Evolutionary conservation across 2,329 filamentous ascomycete species (phyloP).

Genomic region (Ophiostoma montium): DNA sequence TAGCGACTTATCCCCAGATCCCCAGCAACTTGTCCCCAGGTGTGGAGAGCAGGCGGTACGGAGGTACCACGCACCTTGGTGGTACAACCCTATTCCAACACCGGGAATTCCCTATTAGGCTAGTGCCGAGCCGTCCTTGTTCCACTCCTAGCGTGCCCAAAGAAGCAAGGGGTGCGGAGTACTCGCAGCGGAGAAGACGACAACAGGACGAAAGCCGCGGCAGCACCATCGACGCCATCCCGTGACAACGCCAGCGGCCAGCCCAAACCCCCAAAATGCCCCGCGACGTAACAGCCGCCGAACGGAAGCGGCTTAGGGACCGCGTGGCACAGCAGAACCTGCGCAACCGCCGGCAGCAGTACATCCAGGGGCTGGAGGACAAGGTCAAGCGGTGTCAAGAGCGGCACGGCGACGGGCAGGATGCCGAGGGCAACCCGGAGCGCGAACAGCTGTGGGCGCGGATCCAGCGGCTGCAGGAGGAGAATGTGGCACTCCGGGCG

Average conservation of each 20-base stretch:
- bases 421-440: neutral
- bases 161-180: too few relatives aligned
- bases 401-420: neutral
- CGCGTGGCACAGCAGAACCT: constrained; percentile 8
- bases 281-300: neutral
- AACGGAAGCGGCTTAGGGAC: constrained; percentile 6
- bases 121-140: too few relatives aligned
- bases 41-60: too few relatives aligned
- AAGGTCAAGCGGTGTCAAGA: constrained; percentile 4
- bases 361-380: constrained; percentile 4
- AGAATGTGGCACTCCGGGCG: constrained; percentile 1
- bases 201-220: too few relatives aligned
- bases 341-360: constrained; percentile 4
- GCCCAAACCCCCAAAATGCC: neutral
- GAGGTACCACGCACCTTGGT: too few relatives aligned
- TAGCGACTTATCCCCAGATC: too few relatives aligned
- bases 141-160: too few relatives aligned
- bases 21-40: too few relatives aligned
- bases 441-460: neutral
- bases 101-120: too few relatives aligned
- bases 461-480: neutral
- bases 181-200: too few relatives aligned
- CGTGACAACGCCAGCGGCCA: neutral
- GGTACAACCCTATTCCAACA: too few relatives aligned
- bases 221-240: too few relatives aligned